Conservation (phyloP, 257 asterid genomes). For the Penstemon newberryi region DNA sequence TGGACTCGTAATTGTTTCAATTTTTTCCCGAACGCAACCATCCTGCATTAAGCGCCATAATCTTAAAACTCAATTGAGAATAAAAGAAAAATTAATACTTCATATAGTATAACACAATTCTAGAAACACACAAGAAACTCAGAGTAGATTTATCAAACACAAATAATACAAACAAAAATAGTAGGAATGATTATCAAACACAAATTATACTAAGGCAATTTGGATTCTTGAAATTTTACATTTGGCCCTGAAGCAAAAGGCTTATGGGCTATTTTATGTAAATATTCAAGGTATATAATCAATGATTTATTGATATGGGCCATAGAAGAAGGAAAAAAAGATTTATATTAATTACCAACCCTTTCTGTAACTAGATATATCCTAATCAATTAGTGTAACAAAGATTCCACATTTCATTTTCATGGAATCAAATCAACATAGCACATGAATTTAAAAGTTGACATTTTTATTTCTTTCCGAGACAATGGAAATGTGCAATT, state of each 20-base stretch:
- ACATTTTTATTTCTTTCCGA: background rate
- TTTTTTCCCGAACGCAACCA: conserved; percentile 60
- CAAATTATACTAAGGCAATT: no score
- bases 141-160: background rate
- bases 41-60: conserved; percentile 22
- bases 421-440: background rate
- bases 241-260: no score
- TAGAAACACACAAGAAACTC: background rate
- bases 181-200: no score
- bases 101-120: background rate
- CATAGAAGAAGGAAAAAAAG: background rate
- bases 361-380: background rate
- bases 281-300: no score
- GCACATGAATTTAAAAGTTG: conserved; percentile 14
- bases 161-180: background rate
- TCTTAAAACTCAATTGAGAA: background rate
- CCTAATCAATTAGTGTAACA: background rate
- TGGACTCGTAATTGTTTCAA: conserved; percentile 45
- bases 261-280: no score
- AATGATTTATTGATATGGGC: no score
- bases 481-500: background rate
- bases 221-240: no score
- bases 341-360: background rate
- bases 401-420: background rate
- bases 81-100: background rate